Evolutionary conservation across 2,329 filamentous ascomycete genomes (phyloP).

Genomic region (Fusarium buharicum): DNA sequence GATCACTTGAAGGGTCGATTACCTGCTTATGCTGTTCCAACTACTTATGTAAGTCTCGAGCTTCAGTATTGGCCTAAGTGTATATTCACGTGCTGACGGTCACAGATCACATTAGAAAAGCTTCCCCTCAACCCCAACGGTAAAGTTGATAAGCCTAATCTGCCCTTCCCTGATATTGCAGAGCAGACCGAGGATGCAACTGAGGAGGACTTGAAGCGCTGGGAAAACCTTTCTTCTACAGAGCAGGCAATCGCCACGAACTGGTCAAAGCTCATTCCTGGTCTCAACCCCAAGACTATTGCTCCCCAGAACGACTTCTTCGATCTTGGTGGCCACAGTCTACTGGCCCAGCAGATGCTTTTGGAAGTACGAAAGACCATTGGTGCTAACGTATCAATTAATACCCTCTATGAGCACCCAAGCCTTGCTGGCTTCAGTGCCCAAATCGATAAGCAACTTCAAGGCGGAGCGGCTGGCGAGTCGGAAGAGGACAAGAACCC

Average conservation of each 20-base stretch:
- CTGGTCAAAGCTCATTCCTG: conserved; percentile 77
- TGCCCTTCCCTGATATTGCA: conserved; percentile 82
- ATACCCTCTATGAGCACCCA: conserved; percentile 46
- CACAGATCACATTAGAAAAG: conserved; percentile 48
- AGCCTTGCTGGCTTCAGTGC: conserved; percentile 46
- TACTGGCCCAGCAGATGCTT: conserved; percentile 78
- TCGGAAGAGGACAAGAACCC: conserved; percentile 57
- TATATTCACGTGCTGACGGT: no score
- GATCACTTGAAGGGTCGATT: conserved; percentile 38
- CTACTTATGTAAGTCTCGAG: no score
- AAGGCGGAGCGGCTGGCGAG: conserved; percentile 35
- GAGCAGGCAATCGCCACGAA: conserved; percentile 61
- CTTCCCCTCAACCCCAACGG: conserved; percentile 80
- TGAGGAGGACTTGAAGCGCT: conserved; percentile 60
- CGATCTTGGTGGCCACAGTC: conserved; percentile 53
- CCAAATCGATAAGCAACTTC: conserved; percentile 46
- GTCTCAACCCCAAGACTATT: conserved; percentile 74
- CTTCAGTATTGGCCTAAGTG: no score
- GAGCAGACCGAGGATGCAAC: conserved; percentile 62
- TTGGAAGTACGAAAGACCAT: conserved; percentile 60
- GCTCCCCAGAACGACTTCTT: conserved; percentile 49
- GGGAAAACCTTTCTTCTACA: conserved; percentile 54
- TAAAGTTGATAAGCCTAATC: conserved; percentile 80
- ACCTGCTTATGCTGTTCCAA: conserved; percentile 51
- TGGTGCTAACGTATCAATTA: conserved; percentile 48